Conservation (phyloP, 768 basidiomycete species). For the Lentinula sp. region DNA sequence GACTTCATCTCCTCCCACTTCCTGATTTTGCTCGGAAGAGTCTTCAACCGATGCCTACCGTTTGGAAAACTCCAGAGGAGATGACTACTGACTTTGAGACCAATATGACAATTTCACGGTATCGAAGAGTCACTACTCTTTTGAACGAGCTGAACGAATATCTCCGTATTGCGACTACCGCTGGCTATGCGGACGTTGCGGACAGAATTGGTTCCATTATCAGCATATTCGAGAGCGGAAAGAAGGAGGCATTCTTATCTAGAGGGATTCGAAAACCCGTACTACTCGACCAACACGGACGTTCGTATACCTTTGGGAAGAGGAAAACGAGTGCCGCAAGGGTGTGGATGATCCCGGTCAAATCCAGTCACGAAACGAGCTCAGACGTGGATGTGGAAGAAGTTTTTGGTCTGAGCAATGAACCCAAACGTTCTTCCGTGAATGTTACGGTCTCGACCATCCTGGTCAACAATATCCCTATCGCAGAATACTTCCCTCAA, state of each 20-base stretch:
- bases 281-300: conserved; percentile 66
- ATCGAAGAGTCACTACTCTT: conserved; percentile 55
- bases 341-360: conserved; percentile 85
- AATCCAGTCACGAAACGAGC: conserved; percentile 9
- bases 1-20: conserved; percentile 70
- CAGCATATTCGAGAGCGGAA: conserved; percentile 58
- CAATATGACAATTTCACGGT: conserved; percentile 61
- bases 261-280: conserved; percentile 51
- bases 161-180: conserved; percentile 50
- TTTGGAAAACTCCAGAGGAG: conserved; percentile 65
- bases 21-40: conserved; percentile 60
- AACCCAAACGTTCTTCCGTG: conserved; percentile 12
- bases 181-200: conserved; percentile 53
- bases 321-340: conserved; percentile 88
- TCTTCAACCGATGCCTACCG: conserved; percentile 50
- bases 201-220: conserved; percentile 45
- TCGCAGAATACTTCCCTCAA: conserved; percentile 73
- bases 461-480: conserved; percentile 79
- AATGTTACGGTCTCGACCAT: conserved; percentile 54
- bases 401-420: conserved; percentile 14
- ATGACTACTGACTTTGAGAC: conserved; percentile 53
- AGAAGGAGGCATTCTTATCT: conserved; percentile 42
- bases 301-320: conserved; percentile 81
- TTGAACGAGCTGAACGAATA: conserved; percentile 65
- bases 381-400: conserved; percentile 19